Evolutionary conservation across 495 filamentous ascomycete genomes (phyloP).

Genomic region (Penicillium paxilli): DNA sequence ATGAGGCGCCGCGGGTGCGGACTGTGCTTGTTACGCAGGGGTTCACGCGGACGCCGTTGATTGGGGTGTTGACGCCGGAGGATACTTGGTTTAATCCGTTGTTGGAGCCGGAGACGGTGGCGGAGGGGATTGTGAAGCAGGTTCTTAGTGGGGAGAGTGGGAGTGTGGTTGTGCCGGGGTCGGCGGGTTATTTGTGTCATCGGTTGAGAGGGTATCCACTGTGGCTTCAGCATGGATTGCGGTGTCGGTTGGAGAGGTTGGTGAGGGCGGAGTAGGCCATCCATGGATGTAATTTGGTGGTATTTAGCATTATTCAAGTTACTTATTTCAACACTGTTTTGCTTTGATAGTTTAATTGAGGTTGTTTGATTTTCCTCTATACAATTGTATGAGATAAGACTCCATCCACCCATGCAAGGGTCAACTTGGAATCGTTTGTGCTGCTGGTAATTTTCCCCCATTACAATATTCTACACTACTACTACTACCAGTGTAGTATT

Average conservation of each 20-base stretch:
- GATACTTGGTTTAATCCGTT: constrained; percentile 56
- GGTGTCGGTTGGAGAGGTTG: constrained; percentile 32
- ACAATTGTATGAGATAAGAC: too few species aligned
- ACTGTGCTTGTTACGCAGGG: constrained; percentile 67
- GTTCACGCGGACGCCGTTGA: constrained; percentile 61
- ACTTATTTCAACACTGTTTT: too few species aligned
- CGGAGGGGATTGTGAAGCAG: constrained; percentile 60
- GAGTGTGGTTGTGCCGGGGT: constrained; percentile 55
- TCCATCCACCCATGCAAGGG: too few species aligned
- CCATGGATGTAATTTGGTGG: background rate
- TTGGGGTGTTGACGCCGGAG: constrained; percentile 56
- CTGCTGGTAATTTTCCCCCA: too few species aligned
- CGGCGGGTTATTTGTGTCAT: constrained; percentile 30
- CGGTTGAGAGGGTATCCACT: constrained; percentile 37
- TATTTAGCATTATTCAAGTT: background rate
- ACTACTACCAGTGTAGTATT: too few species aligned
- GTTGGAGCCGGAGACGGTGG: constrained; percentile 62
- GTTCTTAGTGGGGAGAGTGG: constrained; percentile 57
- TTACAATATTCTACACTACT: too few species aligned
- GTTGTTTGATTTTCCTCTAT: too few species aligned
- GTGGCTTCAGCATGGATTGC: constrained; percentile 42
- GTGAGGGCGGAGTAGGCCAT: constrained; percentile 15
- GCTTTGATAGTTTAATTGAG: too few species aligned
- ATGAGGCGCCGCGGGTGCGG: constrained; percentile 63
- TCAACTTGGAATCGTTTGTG: too few species aligned